These are phyloP conservation scores for Porpolomopsis calyptriformis DNA, from an alignment of 768 basidiomycete genomes.

Conservation along the genomic window DNA sequence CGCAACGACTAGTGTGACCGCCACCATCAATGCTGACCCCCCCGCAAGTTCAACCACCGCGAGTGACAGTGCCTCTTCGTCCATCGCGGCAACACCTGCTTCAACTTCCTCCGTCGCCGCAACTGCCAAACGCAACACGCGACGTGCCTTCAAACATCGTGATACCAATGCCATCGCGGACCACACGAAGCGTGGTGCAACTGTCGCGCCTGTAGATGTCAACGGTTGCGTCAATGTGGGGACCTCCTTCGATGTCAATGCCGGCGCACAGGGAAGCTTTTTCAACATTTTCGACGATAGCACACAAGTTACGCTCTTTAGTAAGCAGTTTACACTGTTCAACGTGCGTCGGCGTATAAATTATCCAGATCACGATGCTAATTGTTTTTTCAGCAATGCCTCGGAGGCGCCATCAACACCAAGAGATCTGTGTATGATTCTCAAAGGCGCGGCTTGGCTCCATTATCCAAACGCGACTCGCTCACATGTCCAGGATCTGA, in stretches of 20 bases:
- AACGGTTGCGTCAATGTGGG: constrained; percentile 28
- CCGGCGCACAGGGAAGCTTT: constrained; percentile 30
- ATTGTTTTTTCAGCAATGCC: neutral
- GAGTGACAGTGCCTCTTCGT: neutral
- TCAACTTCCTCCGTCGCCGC: neutral
- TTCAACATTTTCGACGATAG: constrained; percentile 29
- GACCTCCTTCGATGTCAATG: constrained; percentile 27
- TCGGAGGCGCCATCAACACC: neutral
- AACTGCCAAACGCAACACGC: neutral
- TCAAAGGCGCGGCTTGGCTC: neutral
- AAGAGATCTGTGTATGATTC: neutral
- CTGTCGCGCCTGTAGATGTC: constrained; percentile 4
- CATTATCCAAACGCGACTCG: neutral
- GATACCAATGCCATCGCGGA: neutral
- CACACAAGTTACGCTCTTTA: constrained; percentile 25
- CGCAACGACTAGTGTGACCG: neutral
- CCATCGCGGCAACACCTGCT: neutral
- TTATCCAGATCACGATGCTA: neutral
- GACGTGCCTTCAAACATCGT: neutral
- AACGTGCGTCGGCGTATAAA: constrained; percentile 17
- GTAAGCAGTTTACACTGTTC: constrained; percentile 28
- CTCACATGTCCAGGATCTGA: neutral
- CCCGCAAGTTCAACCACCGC: neutral
- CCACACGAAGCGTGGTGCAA: too few species aligned
- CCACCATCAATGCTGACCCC: neutral